phyloP scores from a whole-genome alignment of 176 grass and related monocot genomes.

The Avena eriantha region DNA sequence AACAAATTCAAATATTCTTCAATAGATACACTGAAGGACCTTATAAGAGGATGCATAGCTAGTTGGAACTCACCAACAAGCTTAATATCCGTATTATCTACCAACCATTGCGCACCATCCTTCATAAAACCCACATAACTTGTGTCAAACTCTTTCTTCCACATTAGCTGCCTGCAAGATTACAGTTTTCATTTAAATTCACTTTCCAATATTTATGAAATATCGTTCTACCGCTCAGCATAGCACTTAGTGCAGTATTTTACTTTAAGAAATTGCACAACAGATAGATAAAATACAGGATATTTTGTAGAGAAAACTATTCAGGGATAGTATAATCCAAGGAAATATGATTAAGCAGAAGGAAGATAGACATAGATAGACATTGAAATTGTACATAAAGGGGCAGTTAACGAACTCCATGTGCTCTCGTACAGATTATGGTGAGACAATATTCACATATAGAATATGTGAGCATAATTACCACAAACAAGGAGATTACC shows the following conservation, averaged over 20 bases:
- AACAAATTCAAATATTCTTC: not conserved
- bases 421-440: not conserved
- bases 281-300: not conserved
- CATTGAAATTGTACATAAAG: not conserved
- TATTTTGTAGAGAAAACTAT: not conserved
- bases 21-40: conserved; percentile 11
- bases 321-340: not conserved
- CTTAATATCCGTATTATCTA: conserved; percentile 66
- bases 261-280: conserved; percentile 14
- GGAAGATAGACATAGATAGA: not conserved
- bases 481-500: conserved; percentile 36
- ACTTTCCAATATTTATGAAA: not conserved
- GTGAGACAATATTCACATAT: not conserved
- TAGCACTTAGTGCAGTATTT: not conserved
- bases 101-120: conserved; percentile 65
- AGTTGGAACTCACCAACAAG: conserved; percentile 57
- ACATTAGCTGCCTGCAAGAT: conserved; percentile 58
- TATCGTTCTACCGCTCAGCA: not conserved
- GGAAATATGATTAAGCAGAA: not conserved
- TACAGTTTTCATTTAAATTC: not conserved
- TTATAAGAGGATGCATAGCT: conserved; percentile 9
- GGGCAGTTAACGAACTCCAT: not conserved
- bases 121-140: conserved; percentile 66
- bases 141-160: conserved; percentile 61
- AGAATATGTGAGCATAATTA: not conserved